phyloP scores from a whole-genome alignment of 192 early-diverging fungal species.

The Kappamyces sp. region DNA sequence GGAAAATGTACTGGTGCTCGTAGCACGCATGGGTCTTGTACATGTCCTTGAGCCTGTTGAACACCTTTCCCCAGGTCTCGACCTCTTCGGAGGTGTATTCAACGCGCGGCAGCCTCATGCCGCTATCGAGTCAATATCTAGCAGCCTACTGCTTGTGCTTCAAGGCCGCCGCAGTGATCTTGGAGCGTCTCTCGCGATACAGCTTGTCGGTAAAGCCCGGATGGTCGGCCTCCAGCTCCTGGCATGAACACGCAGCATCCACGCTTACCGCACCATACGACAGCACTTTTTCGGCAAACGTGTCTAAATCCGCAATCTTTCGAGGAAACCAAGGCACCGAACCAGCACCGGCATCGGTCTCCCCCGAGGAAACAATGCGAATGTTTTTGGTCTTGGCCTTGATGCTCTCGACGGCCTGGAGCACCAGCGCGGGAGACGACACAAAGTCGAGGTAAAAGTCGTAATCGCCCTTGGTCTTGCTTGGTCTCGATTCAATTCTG shows the following conservation, averaged over 20 bases:
- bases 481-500: constrained; percentile 93
- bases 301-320: constrained; percentile 85
- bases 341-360: constrained; percentile 30
- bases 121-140: constrained; percentile 37
- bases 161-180: constrained; percentile 82
- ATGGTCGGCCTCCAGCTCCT: constrained; percentile 68
- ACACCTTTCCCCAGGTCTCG: constrained; percentile 75
- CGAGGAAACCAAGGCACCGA: constrained; percentile 89
- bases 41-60: constrained; percentile 65
- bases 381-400: constrained; percentile 67
- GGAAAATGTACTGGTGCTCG: constrained; percentile 86
- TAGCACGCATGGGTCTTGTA: constrained; percentile 85
- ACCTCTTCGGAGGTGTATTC: constrained; percentile 76
- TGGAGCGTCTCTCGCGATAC: constrained; percentile 76
- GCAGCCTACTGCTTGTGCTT: constrained; percentile 49
- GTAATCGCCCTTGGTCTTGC: constrained; percentile 75
- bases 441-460: constrained; percentile 94
- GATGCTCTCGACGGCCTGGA: constrained; percentile 55
- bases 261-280: constrained; percentile 71
- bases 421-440: constrained; percentile 53
- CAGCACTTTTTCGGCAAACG: constrained; percentile 85
- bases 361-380: constrained; percentile 51
- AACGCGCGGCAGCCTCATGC: constrained; percentile 71
- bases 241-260: neutral
- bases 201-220: constrained; percentile 83